These are phyloP conservation scores for Corchorus olitorius DNA, from an alignment of 345 rosid genomes.

Conservation along the genomic window DNA sequence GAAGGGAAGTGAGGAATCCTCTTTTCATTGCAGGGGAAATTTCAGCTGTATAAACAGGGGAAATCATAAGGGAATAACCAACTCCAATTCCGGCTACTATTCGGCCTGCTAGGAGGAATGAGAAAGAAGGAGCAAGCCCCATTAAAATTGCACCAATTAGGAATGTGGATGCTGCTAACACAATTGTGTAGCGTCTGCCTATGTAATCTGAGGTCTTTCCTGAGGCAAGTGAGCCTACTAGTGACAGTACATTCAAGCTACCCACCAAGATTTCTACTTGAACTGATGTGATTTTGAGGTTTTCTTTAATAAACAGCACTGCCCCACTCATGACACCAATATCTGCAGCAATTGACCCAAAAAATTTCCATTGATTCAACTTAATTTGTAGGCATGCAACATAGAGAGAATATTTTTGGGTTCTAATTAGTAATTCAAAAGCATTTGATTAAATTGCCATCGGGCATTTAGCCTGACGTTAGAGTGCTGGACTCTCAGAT, in stretches of 20 bases:
- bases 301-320: conserved; percentile 50
- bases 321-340: conserved; percentile 80
- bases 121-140: conserved; percentile 55
- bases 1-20: conserved; percentile 62
- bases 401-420: neutral
- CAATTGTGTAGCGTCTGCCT: conserved; percentile 62
- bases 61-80: conserved; percentile 67
- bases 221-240: conserved; percentile 53
- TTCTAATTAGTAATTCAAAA: neutral
- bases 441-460: no score
- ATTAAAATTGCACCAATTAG: conserved; percentile 51
- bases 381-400: no score
- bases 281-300: conserved; percentile 44
- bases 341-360: conserved; percentile 36
- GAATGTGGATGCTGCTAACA: conserved; percentile 51
- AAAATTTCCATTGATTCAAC: neutral
- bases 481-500: no score
- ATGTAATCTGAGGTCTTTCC: conserved; percentile 67
- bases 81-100: conserved; percentile 59
- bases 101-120: conserved; percentile 53
- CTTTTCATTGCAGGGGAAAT: conserved; percentile 52
- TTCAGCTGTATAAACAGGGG: conserved; percentile 57
- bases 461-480: no score
- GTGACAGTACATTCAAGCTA: conserved; percentile 48
- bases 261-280: conserved; percentile 63